Percentiles rank a stretch among this genome's conserved stretches.
Conservation (phyloP, 805 yeast genomes). For the Jamesozyma lodderae region DNA sequence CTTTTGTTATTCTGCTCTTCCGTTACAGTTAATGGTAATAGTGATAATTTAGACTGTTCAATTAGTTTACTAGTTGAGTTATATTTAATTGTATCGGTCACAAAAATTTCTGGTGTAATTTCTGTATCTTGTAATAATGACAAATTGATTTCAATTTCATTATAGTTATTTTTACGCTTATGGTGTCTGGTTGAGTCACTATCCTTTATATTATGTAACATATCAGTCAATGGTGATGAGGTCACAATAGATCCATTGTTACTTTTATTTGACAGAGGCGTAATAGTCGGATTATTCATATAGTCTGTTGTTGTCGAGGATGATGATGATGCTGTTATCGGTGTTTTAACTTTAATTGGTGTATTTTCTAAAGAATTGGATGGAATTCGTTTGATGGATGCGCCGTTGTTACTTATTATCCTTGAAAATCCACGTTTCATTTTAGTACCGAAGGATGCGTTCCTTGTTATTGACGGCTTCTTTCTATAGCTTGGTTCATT, state of each 20-base stretch:
- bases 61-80: not conserved
- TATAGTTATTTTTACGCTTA: not conserved
- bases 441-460: constrained; percentile 2
- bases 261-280: not conserved
- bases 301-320: not conserved
- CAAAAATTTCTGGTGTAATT: not conserved
- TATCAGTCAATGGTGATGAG: not conserved
- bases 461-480: constrained; percentile 3
- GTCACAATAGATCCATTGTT: not conserved
- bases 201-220: not conserved
- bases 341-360: not conserved
- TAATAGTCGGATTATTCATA: not conserved
- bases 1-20: too few species aligned
- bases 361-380: not conserved
- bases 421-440: constrained; percentile 5
- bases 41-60: constrained; percentile 2
- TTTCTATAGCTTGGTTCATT: not conserved
- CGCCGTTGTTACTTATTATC: constrained; percentile 2
- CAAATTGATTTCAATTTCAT: not conserved
- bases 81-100: not conserved
- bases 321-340: not conserved
- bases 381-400: not conserved
- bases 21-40: not conserved
- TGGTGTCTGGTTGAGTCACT: not conserved
- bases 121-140: not conserved